Evolutionary conservation across 768 basidiomycete genomes (phyloP).

Genomic region (Russula sp.): DNA sequence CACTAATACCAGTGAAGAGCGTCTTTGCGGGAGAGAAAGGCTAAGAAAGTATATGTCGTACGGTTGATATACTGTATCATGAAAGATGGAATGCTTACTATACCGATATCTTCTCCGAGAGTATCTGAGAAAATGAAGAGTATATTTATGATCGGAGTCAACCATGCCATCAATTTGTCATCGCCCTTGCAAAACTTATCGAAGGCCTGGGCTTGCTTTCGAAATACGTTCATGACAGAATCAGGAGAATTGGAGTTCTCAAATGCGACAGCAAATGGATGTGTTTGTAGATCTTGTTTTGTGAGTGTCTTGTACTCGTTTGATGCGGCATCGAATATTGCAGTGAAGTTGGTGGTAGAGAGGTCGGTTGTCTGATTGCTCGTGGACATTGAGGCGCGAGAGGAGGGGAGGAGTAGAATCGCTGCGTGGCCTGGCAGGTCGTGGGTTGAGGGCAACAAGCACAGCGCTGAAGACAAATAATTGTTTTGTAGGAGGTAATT

Average conservation of each 20-base stretch:
- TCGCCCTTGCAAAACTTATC: no score
- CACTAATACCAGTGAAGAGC: neutral
- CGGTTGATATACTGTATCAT: neutral
- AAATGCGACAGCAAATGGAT: no score
- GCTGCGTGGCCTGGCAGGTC: no score
- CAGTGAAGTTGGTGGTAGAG: neutral
- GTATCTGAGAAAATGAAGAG: neutral
- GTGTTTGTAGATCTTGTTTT: no score
- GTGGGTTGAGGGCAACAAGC: no score
- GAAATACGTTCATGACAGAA: no score
- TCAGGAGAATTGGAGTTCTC: no score
- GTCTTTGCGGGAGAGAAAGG: neutral
- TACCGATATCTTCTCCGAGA: neutral
- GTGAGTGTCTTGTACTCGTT: neutral
- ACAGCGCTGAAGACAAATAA: no score
- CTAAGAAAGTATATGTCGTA: neutral
- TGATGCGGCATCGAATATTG: neutral
- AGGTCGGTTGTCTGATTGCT: neutral
- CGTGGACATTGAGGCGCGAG: neutral
- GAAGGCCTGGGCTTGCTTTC: no score
- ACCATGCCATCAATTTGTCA: no score
- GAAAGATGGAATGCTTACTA: neutral
- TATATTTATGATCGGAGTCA: neutral
- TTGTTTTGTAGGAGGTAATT: no score
- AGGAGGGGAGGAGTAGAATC: no score